phyloP scores from a whole-genome alignment of 2,329 filamentous ascomycete species.

The Cordyceps militaris region DNA sequence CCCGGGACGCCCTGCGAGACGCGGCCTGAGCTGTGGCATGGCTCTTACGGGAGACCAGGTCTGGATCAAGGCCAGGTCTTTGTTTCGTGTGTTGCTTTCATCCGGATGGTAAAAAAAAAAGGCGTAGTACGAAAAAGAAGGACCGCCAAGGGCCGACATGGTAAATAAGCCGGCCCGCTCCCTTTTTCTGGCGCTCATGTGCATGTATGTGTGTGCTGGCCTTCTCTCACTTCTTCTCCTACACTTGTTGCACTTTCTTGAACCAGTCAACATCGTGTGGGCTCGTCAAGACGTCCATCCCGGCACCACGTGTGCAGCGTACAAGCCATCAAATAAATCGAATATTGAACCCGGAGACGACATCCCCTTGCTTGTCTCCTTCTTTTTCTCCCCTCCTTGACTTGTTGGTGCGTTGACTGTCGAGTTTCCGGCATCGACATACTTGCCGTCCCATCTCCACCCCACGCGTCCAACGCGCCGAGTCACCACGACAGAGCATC shows the following conservation, averaged over 20 bases:
- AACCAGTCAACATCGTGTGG: background rate
- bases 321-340: background rate
- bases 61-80: background rate
- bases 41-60: background rate
- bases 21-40: constrained; percentile 3
- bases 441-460: background rate
- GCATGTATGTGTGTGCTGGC: background rate
- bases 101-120: background rate
- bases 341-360: no score
- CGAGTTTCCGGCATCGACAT: background rate
- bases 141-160: background rate
- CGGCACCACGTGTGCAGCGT: background rate
- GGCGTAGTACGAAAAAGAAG: background rate
- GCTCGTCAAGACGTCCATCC: background rate
- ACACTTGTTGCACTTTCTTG: background rate
- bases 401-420: background rate
- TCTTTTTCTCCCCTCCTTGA: background rate
- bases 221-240: background rate
- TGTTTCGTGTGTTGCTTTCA: background rate
- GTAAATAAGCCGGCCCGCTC: constrained; percentile 1
- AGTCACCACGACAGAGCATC: no score
- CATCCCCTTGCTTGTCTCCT: background rate
- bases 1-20: background rate
- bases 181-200: background rate
- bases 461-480: background rate